Percentiles rank a stretch among this genome's conserved stretches.
Evolutionary conservation across 345 rosid genomes (phyloP).

Genomic region (Psidium friedrichsthalianum): DNA sequence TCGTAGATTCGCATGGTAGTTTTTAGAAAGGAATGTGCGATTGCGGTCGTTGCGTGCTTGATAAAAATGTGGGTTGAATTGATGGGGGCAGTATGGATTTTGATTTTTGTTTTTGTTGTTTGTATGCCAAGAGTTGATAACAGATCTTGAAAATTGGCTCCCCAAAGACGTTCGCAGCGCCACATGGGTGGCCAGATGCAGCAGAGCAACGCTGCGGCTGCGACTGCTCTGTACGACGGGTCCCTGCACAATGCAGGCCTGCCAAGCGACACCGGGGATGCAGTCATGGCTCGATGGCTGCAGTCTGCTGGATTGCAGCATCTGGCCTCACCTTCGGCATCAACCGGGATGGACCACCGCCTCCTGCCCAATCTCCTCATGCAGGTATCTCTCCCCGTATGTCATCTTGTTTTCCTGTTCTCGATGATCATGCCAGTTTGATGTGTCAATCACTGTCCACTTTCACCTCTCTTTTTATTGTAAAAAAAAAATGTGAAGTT

Average conservation of each 20-base stretch:
- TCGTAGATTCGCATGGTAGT: background rate
- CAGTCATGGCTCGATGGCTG: conserved; percentile 98
- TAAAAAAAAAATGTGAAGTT: too few relatives aligned
- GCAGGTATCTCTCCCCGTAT: conserved; percentile 46
- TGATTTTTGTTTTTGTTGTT: background rate
- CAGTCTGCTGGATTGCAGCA: conserved; percentile 99
- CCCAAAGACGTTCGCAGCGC: conserved; percentile 99
- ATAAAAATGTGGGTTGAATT: background rate
- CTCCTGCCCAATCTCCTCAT: conserved; percentile 77
- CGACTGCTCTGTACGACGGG: conserved; percentile 78
- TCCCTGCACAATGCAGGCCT: conserved; percentile 55
- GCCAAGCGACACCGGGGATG: conserved; percentile 75
- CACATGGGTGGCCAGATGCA: conserved; percentile 99
- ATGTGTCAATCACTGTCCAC: background rate
- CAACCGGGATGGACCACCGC: conserved; percentile 69
- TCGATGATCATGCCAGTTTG: background rate
- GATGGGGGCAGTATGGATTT: background rate
- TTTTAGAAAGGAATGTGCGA: background rate
- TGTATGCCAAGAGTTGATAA: conserved; percentile 29
- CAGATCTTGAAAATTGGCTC: conserved; percentile 96
- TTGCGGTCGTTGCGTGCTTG: background rate
- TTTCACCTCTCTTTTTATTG: background rate
- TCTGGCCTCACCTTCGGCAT: conserved; percentile 93
- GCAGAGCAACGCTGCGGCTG: conserved; percentile 84
- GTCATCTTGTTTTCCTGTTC: background rate